Percentiles rank a stretch among this genome's conserved stretches.
Conservation (phyloP, 495 filamentous ascomycete genomes). For the Penicillium roqueforti region DNA sequence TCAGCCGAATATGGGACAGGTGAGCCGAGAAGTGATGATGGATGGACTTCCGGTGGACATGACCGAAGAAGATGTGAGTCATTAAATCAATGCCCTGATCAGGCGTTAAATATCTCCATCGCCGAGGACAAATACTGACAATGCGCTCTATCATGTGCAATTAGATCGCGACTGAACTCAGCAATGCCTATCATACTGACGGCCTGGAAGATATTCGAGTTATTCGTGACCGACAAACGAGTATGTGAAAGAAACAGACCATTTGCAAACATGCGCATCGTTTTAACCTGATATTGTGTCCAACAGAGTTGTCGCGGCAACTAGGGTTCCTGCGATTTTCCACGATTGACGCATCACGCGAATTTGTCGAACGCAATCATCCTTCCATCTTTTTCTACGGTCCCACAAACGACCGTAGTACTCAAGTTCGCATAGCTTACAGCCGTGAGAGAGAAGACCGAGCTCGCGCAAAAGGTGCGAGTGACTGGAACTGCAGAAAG, state of each 20-base stretch:
- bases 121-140: constrained; percentile 1
- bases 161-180: constrained; percentile 62
- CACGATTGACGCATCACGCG: constrained; percentile 53
- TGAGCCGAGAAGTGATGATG: constrained; percentile 58
- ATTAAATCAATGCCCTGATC: not conserved
- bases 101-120: not conserved
- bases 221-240: constrained; percentile 63
- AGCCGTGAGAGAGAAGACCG: constrained; percentile 55
- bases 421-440: constrained; percentile 57
- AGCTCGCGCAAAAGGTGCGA: constrained; percentile 51
- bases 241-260: constrained; percentile 33
- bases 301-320: constrained; percentile 53
- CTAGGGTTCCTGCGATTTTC: constrained; percentile 68
- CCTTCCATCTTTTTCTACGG: constrained; percentile 59
- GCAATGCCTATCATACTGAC: constrained; percentile 53
- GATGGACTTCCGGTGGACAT: constrained; percentile 57
- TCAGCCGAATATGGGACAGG: constrained; percentile 45
- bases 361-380: constrained; percentile 63
- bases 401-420: constrained; percentile 47
- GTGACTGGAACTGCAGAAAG: constrained; percentile 73
- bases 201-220: constrained; percentile 60
- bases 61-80: constrained; percentile 56
- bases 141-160: not conserved
- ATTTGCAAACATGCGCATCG: not conserved
- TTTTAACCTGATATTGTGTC: not conserved